Conservation (phyloP, 2,329 filamentous ascomycete genomes). For the Hirsutella thompsonii region DNA sequence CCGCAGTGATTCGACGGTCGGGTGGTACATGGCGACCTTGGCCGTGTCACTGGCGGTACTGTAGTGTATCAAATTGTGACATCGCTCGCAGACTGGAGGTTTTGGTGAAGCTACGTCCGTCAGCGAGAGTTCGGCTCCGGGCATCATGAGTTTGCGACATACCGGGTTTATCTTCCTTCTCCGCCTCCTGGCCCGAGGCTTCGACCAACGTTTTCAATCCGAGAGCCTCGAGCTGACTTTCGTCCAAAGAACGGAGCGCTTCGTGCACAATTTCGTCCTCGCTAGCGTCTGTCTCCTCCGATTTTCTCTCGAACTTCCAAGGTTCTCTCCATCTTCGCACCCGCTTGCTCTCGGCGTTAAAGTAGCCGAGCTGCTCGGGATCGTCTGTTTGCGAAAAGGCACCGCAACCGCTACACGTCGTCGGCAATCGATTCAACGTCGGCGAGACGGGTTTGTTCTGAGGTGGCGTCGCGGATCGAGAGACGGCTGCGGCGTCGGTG, state of each 20-base stretch:
- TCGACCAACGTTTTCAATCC: conserved; percentile 31
- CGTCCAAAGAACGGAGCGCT: conserved; percentile 28
- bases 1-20: conserved; percentile 66
- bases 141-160: not conserved
- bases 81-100: conserved; percentile 69
- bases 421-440: conserved; percentile 27
- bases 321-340: conserved; percentile 32
- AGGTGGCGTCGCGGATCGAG: not conserved
- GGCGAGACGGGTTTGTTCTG: not conserved
- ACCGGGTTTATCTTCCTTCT: conserved; percentile 1
- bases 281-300: conserved; percentile 1
- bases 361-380: conserved; percentile 42
- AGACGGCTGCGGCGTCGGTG: conserved; percentile 8
- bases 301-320: conserved; percentile 2
- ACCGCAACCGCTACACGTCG: conserved; percentile 51
- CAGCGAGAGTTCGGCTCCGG: not conserved
- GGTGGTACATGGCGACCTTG: conserved; percentile 58
- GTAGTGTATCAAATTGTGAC: conserved; percentile 71
- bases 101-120: conserved; percentile 13
- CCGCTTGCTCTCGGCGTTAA: conserved; percentile 34
- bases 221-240: conserved; percentile 26
- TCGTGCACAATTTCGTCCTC: conserved; percentile 36
- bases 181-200: conserved; percentile 7
- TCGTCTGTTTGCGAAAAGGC: conserved; percentile 46
- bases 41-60: conserved; percentile 36